Conservation (phyloP, 2,329 filamentous ascomycete species). For the Aspergillus piperis region DNA sequence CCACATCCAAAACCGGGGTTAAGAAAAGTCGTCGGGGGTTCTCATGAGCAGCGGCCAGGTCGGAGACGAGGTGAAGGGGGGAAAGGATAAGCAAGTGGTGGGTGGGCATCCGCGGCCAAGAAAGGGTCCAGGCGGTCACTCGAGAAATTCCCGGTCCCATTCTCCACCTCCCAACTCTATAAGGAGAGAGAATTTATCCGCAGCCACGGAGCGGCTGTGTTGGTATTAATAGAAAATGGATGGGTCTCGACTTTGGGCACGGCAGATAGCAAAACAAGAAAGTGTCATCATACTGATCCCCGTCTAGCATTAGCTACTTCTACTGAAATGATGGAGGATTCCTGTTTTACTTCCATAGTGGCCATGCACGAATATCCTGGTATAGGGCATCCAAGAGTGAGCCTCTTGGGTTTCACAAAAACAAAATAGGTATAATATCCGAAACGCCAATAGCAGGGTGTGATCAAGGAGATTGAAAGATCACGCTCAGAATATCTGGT, state of each 20-base stretch:
- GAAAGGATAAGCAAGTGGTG: background rate
- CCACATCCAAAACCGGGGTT: constrained; percentile 22
- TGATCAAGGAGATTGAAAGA: constrained; percentile 7
- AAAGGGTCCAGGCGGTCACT: constrained; percentile 4
- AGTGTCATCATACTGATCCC: background rate
- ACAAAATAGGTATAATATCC: constrained; percentile 33
- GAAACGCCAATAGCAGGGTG: constrained; percentile 23
- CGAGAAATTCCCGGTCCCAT: constrained; percentile 1
- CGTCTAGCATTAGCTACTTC: background rate
- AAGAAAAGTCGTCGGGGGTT: constrained; percentile 5
- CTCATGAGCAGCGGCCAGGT: background rate
- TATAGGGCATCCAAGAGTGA: background rate
- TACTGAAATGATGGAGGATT: background rate
- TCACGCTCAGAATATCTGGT: background rate
- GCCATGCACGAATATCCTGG: background rate
- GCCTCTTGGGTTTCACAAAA: constrained; percentile 7
- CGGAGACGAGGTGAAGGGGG: background rate
- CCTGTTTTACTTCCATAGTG: background rate
- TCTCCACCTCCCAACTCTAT: background rate
- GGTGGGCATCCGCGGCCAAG: background rate
- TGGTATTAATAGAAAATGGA: background rate
- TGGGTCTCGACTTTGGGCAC: background rate
- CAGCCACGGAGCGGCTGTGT: background rate
- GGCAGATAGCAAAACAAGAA: background rate
- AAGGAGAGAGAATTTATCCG: constrained; percentile 1